Conservation (phyloP, 2,329 filamentous ascomycete species). For the Pestalotiopsis fici region DNA sequence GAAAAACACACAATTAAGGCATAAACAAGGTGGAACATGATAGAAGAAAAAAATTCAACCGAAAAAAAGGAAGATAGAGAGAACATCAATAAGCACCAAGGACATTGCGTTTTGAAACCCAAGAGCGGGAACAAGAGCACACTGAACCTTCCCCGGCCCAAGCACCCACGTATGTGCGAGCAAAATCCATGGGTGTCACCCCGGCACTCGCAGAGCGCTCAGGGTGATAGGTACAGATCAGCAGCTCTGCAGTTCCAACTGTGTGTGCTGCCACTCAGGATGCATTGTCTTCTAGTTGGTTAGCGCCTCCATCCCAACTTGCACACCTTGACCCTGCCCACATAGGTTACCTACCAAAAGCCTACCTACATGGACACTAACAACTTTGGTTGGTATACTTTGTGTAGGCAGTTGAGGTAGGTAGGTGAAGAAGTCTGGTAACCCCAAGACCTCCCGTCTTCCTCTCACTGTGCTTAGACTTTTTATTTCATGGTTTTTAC, state of each 20-base stretch:
- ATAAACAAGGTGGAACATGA: not conserved
- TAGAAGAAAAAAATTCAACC: not conserved
- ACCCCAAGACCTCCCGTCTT: not conserved
- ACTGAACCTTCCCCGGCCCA: constrained; percentile 2
- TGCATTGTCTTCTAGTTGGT: not conserved
- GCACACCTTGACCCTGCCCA: not conserved
- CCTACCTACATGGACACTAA: not conserved
- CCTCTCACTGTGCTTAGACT: not conserved
- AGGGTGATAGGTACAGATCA: not conserved
- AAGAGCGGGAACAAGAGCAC: constrained; percentile 1
- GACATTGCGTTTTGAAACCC: not conserved
- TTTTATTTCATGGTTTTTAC: not conserved
- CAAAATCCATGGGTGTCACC: not conserved
- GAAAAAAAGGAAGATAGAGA: not conserved
- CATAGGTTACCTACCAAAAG: not conserved
- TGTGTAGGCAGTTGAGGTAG: not conserved
- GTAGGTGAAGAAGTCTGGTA: not conserved
- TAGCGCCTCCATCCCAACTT: not conserved
- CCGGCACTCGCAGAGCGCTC: not conserved
- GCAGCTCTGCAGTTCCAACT: not conserved
- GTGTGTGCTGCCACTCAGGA: not conserved
- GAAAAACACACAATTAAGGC: not conserved
- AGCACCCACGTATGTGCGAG: not conserved
- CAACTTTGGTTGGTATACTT: not conserved
- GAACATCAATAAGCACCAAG: not conserved